Conservation (phyloP, 371 early-diverging fungal genomes). For the Apophysomyces trapeziformis region DNA sequence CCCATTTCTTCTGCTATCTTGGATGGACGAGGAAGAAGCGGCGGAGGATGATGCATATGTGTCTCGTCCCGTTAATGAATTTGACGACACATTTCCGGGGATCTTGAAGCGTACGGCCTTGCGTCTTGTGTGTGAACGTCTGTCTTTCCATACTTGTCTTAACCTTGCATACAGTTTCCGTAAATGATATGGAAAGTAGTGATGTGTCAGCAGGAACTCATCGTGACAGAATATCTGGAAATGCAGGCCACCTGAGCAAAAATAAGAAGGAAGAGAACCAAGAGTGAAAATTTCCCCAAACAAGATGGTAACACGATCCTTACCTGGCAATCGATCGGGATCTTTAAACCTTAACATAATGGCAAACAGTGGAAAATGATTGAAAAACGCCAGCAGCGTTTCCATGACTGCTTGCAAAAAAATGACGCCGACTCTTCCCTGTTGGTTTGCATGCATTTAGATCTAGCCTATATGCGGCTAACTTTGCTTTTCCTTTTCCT, state of each 20-base stretch:
- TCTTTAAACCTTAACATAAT: constrained; percentile 88
- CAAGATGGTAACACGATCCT: constrained; percentile 4
- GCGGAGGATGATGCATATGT: not conserved
- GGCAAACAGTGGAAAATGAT: constrained; percentile 95
- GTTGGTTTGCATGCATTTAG: not conserved
- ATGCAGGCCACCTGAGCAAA: constrained; percentile 46
- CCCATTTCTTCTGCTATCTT: constrained; percentile 17
- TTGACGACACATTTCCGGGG: constrained; percentile 2
- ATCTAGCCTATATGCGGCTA: not conserved
- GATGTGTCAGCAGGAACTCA: constrained; percentile 33
- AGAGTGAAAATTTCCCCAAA: not conserved
- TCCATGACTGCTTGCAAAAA: constrained; percentile 82
- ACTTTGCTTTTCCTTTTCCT: not conserved
- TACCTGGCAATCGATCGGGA: constrained; percentile 86
- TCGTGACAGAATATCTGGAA: constrained; percentile 51
- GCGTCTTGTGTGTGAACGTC: not conserved
- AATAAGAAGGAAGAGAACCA: not conserved
- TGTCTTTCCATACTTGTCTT: constrained; percentile 6
- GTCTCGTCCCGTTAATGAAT: not conserved
- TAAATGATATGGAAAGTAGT: constrained; percentile 21
- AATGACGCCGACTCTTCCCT: constrained; percentile 81
- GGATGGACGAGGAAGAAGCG: not conserved
- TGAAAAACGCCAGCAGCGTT: constrained; percentile 83
- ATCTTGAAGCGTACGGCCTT: constrained; percentile 19
- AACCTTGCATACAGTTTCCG: constrained; percentile 13